Evolutionary conservation across 1,139 yeast genomes (phyloP), one percentile per base, ranked within the genome.

Genomic region (Hyphopichia khmerensis): DNA sequence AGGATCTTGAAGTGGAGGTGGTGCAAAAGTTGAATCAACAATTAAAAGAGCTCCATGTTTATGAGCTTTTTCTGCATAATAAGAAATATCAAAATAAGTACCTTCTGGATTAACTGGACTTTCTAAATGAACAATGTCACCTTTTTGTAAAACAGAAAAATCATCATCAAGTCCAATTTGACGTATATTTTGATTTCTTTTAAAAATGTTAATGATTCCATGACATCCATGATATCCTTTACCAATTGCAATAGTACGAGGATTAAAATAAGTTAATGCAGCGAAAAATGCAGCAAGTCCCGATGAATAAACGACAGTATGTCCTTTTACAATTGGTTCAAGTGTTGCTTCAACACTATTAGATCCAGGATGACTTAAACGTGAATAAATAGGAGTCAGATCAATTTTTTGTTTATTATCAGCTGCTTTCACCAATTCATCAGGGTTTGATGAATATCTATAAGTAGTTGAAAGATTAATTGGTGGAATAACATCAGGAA

Each of bases 51-150:
- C 95, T 2, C 90, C 89, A 43, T 75, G 73, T 0, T 71, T 65
- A 57, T 89, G 96, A 0, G 95, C 93, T 42, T 72, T 67, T 3
- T 77, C 67, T 2, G 91, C 89, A 57, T 75, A 85, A 41, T 75
- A 64, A 18, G 68, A 65, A 43, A 90, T 79, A 56, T 86, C 88
- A 41, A 71, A 67, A n/a, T 84, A 79, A 7, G 75, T 67, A 1
- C 96, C 96, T 42, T 76, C 79, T 16, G 97, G 97, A 60, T 91
- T 91, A 44, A 88, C 81, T 3, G 97, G 97, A 0, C 95, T 82
- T 64, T 90, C 97, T 38, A 90, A 58, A 58, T 89, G 96, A 33
- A 90, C 75, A 33, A 90, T 64, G 59, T 90, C 97, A 23, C 96
- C 96, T 32, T 64, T 51, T 18, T 75, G 66, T 43, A 85, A 67